Evolutionary conservation across 2,329 filamentous ascomycete genomes (phyloP).

Genomic region (Onygenales sp.): DNA sequence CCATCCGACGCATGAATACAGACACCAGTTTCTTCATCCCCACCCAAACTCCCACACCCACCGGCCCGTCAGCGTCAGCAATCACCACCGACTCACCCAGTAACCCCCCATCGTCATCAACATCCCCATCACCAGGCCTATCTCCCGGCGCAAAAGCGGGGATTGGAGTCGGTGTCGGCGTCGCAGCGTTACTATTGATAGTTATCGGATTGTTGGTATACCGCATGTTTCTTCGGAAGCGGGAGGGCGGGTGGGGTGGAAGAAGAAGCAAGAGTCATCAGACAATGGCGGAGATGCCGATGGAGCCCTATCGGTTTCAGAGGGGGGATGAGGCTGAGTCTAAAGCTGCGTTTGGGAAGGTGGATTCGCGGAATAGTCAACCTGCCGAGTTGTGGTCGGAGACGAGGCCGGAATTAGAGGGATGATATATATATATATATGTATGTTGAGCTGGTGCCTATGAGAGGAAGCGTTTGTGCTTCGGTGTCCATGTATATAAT

Average conservation of each 20-base stretch:
- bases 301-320: no score
- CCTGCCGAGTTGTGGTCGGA: no score
- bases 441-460: no score
- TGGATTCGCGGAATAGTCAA: no score
- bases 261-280: neutral
- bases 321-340: no score
- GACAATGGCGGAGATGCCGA: neutral
- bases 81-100: no score
- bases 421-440: no score
- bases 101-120: neutral
- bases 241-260: neutral
- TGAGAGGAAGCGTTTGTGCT: no score
- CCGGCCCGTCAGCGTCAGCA: neutral
- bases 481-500: no score
- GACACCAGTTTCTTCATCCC: neutral
- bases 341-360: no score
- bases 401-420: no score
- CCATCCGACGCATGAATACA: neutral
- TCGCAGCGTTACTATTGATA: neutral
- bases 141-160: slow-evolving; percentile 13
- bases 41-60: neutral
- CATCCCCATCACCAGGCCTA: slow-evolving; percentile 1
- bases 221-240: neutral
- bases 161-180: slow-evolving; percentile 11
- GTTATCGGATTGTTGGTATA: neutral